phyloP scores from a whole-genome alignment of 257 asterid genomes.

The Gentiana dahurica region DNA sequence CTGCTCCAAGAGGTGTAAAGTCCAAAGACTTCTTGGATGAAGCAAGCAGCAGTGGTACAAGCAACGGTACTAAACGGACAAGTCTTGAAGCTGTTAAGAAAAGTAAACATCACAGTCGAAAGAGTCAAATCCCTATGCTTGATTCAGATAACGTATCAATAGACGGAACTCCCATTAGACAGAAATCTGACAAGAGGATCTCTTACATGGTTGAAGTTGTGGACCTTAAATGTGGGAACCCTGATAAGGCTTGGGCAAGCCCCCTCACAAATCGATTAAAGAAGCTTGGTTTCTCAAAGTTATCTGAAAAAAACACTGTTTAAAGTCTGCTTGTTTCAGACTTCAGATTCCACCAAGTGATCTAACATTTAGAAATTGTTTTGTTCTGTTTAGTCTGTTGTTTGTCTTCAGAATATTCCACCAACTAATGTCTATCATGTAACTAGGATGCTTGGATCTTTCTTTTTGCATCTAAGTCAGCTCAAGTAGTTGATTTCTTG shows the following conservation, averaged over 20 bases:
- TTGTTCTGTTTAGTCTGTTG: too few species aligned
- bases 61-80: conserved; percentile 10
- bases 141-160: conserved; percentile 30
- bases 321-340: conserved; percentile 26
- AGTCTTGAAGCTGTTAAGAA: conserved; percentile 26
- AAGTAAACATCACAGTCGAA: conserved; percentile 31
- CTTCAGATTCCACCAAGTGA: conserved; percentile 30
- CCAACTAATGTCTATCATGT: too few species aligned
- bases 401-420: too few species aligned
- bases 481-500: too few species aligned
- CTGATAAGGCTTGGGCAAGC: conserved; percentile 42
- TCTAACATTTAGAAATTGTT: too few species aligned
- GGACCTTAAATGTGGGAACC: conserved; percentile 63
- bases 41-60: conserved; percentile 43
- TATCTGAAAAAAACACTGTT: conserved; percentile 30
- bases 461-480: too few species aligned
- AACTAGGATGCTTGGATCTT: too few species aligned
- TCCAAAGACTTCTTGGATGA: conserved; percentile 25
- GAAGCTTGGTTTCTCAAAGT: conserved; percentile 59
- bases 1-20: conserved; percentile 26
- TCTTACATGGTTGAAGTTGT: conserved; percentile 48
- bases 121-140: conserved; percentile 58
- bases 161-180: conserved; percentile 53
- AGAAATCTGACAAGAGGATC: conserved; percentile 36
- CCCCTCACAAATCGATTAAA: conserved; percentile 54